These are phyloP conservation scores for Aureobasidium lini DNA, from an alignment of 2,329 filamentous ascomycete genomes.

Conservation along the genomic window DNA sequence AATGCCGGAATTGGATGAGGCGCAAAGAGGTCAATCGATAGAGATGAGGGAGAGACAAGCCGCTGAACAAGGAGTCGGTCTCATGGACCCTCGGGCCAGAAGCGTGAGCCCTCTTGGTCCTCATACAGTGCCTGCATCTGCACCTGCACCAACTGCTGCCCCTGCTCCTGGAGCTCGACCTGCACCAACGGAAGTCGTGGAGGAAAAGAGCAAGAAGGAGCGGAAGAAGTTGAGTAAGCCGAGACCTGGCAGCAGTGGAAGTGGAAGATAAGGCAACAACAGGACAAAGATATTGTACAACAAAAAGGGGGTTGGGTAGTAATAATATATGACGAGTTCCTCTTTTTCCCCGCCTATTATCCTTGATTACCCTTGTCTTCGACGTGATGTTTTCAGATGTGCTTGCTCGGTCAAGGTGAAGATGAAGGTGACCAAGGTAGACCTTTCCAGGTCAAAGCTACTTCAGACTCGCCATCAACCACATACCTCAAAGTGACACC, in stretches of 20 bases:
- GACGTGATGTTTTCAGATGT: too few relatives aligned
- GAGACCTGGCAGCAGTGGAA: constrained; percentile 7
- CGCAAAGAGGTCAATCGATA: neutral
- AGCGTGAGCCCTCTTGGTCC: constrained; percentile 2
- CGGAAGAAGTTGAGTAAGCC: constrained; percentile 12
- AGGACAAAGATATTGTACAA: neutral
- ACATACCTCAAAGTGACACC: constrained; percentile 18
- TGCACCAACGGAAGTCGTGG: neutral
- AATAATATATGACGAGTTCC: constrained; percentile 1
- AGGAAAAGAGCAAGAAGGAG: constrained; percentile 2
- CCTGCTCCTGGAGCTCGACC: neutral
- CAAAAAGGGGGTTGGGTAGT: neutral
- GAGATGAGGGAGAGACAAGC: constrained; percentile 9
- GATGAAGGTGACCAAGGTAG: constrained; percentile 17
- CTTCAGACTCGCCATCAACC: constrained; percentile 16
- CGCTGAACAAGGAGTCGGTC: neutral
- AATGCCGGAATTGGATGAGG: neutral
- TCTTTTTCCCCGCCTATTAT: neutral
- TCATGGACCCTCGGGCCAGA: constrained; percentile 9
- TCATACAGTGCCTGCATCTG: neutral
- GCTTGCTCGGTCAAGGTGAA: neutral
- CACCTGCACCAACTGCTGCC: neutral
- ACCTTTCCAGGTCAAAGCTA: constrained; percentile 25
- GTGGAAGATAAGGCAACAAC: neutral
- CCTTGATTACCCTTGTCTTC: too few relatives aligned